A percentile compares a stretch with the other conserved stretches of the same genome.
phyloP scores from a whole-genome alignment of 2,329 filamentous ascomycete genomes.

The Samsoniella hepiali region DNA sequence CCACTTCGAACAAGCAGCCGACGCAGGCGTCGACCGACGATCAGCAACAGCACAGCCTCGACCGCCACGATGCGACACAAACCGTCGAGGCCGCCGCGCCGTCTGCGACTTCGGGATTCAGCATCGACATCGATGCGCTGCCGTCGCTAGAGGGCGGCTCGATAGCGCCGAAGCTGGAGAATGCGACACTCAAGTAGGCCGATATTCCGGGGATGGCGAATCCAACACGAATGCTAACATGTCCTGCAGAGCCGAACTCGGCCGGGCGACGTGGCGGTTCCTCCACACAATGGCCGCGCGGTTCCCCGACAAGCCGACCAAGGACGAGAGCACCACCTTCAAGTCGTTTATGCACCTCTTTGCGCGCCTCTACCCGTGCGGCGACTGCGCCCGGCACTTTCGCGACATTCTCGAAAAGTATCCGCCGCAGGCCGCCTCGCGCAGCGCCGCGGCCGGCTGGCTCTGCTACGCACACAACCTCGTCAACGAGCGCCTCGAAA shows the following conservation, averaged over 20 bases:
- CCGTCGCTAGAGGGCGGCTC: slow-evolving; percentile 61
- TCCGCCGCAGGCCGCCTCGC: slow-evolving; percentile 62
- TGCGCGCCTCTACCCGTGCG: slow-evolving; percentile 66
- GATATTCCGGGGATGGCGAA: too few species aligned
- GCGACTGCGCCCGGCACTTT: slow-evolving; percentile 67
- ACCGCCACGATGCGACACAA: slow-evolving; percentile 13
- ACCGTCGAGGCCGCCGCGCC: slow-evolving; percentile 27
- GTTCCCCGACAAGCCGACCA: slow-evolving; percentile 62
- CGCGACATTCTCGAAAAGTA: slow-evolving; percentile 58
- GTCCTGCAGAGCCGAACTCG: slow-evolving; percentile 55
- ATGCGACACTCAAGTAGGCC: slow-evolving; percentile 70
- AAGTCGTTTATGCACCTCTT: slow-evolving; percentile 65
- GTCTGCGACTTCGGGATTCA: slow-evolving; percentile 27
- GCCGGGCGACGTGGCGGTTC: slow-evolving; percentile 66
- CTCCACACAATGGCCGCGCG: slow-evolving; percentile 69
- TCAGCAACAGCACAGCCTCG: neutral
- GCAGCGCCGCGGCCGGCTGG: slow-evolving; percentile 64
- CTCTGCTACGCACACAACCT: slow-evolving; percentile 66
- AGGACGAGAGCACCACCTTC: slow-evolving; percentile 60
- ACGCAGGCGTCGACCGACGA: neutral
- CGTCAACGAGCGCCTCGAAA: slow-evolving; percentile 62
- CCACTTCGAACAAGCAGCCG: neutral
- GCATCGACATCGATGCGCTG: slow-evolving; percentile 41
- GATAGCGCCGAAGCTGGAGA: slow-evolving; percentile 78
- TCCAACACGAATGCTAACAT: neutral